A percentile compares a stretch with the other conserved stretches of the same genome.
These are phyloP conservation scores for Hibiscus tridactylites DNA, from an alignment of 345 rosid genomes.

Conservation along the genomic window DNA sequence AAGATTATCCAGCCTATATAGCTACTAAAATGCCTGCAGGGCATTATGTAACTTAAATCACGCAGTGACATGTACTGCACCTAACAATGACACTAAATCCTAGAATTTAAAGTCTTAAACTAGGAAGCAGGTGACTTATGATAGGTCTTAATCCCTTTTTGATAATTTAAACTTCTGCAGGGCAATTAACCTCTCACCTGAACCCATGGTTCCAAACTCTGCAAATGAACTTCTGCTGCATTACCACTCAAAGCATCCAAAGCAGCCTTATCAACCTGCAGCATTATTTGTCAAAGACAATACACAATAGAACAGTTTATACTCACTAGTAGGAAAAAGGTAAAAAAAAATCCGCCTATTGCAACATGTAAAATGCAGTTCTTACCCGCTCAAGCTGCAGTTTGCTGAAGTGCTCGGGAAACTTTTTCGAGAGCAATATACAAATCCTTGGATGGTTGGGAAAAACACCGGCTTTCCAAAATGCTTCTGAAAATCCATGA, in stretches of 20 bases:
- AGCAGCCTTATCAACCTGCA: conserved; percentile 84
- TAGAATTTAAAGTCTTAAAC: background rate
- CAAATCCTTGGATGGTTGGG: conserved; percentile 88
- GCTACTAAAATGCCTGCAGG: background rate
- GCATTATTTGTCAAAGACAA: conserved; percentile 2
- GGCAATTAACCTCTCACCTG: conserved; percentile 41
- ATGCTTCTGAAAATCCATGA: conserved; percentile 70
- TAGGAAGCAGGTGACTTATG: conserved; percentile 2
- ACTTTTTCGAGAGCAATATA: conserved; percentile 79
- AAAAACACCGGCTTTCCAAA: conserved; percentile 91
- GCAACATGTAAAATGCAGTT: conserved; percentile 7
- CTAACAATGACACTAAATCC: background rate
- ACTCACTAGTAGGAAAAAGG: conserved; percentile 2
- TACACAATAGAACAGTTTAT: conserved; percentile 1
- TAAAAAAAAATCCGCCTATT: background rate
- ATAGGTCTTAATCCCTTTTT: conserved; percentile 1
- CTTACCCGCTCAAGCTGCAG: conserved; percentile 96
- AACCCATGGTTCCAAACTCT: conserved; percentile 94
- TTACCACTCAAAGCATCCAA: conserved; percentile 80
- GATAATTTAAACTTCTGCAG: background rate
- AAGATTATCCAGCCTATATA: background rate
- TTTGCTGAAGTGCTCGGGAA: conserved; percentile 91
- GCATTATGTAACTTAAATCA: background rate
- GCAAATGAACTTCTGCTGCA: conserved; percentile 90
- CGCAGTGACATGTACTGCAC: background rate